Percentiles rank a stretch among this genome's conserved stretches.
These are phyloP conservation scores for Prunus mira DNA, from an alignment of 306 rosid species.

Conservation along the genomic window DNA sequence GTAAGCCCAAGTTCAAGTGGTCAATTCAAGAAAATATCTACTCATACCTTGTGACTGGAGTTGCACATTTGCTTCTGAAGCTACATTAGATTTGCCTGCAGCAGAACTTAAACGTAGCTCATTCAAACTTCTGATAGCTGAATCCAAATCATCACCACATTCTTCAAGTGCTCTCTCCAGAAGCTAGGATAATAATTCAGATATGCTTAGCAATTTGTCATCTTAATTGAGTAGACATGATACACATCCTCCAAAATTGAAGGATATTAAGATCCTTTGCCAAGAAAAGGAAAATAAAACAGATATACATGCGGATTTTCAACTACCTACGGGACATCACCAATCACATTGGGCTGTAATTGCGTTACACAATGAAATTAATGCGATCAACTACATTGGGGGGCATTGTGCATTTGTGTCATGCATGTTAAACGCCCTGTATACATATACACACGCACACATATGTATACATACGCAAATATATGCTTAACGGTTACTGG, in stretches of 20 bases:
- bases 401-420: neutral
- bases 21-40: neutral
- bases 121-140: constrained; percentile 70
- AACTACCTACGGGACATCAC: neutral
- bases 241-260: neutral
- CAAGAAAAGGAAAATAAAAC: neutral
- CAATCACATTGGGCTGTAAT: neutral
- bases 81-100: constrained; percentile 25
- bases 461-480: neutral
- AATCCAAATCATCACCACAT: constrained; percentile 71
- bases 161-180: constrained; percentile 72
- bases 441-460: neutral
- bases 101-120: constrained; percentile 49
- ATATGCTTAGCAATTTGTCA: neutral
- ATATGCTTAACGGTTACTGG: neutral
- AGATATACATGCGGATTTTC: neutral
- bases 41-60: constrained; percentile 41
- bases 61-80: constrained; percentile 33
- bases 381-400: neutral
- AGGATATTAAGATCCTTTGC: neutral
- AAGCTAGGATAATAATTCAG: constrained; percentile 33
- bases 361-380: neutral
- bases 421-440: neutral
- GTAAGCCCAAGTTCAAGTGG: neutral
- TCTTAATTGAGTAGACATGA: neutral